Conservation (phyloP, 139 green algal genomes). For the Tetradesmus obliquus region DNA sequence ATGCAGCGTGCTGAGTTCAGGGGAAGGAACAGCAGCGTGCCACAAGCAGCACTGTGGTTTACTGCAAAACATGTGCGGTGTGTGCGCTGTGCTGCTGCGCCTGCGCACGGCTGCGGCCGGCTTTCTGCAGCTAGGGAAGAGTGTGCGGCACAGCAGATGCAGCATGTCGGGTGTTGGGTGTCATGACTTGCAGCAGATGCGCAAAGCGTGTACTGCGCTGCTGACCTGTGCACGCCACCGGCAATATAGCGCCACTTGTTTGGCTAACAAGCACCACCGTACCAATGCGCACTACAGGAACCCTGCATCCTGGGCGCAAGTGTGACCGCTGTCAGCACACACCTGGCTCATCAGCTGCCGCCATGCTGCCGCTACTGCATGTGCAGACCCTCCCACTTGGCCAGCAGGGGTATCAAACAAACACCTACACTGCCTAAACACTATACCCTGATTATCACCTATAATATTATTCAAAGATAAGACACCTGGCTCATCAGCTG, state of each 20-base stretch:
- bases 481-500: background rate
- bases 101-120: no score
- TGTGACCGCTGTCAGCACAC: background rate
- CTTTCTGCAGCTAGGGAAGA: no score
- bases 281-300: no score
- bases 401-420: background rate
- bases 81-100: no score
- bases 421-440: no score
- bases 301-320: no score
- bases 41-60: background rate
- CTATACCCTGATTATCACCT: no score
- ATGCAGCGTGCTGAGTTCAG: background rate
- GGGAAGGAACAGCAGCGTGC: background rate
- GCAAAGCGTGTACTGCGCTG: no score
- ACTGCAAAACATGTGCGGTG: background rate
- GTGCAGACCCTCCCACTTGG: background rate
- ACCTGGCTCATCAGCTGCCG: conserved; percentile 1
- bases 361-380: background rate
- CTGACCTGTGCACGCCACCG: no score
- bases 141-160: no score
- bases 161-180: no score
- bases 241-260: background rate
- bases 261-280: background rate
- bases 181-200: no score
- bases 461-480: background rate